phyloP scores from a whole-genome alignment of 352 stramenopile genomes.

The Globisporangium polare region DNA sequence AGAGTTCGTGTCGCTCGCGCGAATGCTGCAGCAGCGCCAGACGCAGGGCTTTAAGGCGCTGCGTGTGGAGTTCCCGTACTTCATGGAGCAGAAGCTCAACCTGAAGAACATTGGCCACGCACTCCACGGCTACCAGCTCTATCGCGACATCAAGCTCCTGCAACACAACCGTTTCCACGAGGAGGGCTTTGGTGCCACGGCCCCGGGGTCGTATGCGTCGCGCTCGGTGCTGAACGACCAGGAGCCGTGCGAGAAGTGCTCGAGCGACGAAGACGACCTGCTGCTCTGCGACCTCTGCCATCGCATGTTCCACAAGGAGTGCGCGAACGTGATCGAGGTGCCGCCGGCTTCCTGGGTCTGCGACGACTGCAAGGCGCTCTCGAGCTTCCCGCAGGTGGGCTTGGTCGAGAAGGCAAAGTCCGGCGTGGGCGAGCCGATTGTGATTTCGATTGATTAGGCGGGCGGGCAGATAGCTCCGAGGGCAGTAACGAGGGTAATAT shows the following conservation, averaged over 20 bases:
- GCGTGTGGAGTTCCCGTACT: constrained; percentile 75
- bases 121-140: constrained; percentile 76
- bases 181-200: constrained; percentile 51
- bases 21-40: constrained; percentile 72
- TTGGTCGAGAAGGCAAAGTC: constrained; percentile 19
- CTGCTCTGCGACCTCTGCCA: constrained; percentile 82
- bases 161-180: constrained; percentile 69
- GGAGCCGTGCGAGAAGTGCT: constrained; percentile 68
- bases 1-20: constrained; percentile 62
- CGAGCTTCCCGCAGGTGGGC: constrained; percentile 59
- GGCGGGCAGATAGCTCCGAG: neutral
- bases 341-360: constrained; percentile 80
- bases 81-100: constrained; percentile 74
- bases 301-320: constrained; percentile 82
- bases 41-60: constrained; percentile 79
- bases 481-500: neutral
- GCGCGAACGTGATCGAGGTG: constrained; percentile 73
- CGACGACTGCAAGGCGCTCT: constrained; percentile 61
- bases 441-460: constrained; percentile 66
- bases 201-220: constrained; percentile 56
- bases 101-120: constrained; percentile 83
- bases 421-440: constrained; percentile 29
- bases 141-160: constrained; percentile 82
- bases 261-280: constrained; percentile 64
- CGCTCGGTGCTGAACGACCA: constrained; percentile 74